Conservation (phyloP, 2,329 filamentous ascomycete species). For the Trichophyton mentagrophytes region DNA sequence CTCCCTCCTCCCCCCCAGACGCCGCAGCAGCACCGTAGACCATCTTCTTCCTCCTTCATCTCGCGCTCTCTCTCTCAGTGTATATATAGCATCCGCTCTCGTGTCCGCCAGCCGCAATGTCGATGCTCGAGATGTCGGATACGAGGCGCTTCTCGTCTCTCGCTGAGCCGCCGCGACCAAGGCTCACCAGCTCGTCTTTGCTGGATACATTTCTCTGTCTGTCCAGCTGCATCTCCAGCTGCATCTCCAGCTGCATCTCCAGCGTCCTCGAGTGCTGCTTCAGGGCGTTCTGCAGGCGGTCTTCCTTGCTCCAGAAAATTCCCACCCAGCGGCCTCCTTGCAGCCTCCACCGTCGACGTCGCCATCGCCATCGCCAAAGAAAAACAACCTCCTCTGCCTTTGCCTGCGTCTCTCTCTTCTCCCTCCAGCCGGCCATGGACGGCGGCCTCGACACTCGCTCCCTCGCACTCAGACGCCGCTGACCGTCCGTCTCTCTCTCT, state of each 20-base stretch:
- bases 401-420: background rate
- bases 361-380: too few relatives aligned
- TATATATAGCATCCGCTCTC: background rate
- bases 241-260: too few relatives aligned
- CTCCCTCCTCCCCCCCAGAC: background rate
- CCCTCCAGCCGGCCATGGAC: background rate
- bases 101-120: background rate
- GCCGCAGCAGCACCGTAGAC: background rate
- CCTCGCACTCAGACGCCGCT: background rate
- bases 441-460: conserved; percentile 1
- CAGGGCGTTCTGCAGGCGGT: too few relatives aligned
- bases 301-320: too few relatives aligned
- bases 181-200: background rate
- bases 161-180: background rate
- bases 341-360: too few relatives aligned
- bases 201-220: too few relatives aligned
- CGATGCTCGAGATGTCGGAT: background rate
- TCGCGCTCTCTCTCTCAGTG: background rate
- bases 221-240: too few relatives aligned
- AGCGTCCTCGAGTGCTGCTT: too few relatives aligned
- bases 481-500: background rate
- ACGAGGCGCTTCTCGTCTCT: background rate
- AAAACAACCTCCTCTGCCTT: background rate
- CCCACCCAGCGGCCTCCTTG: too few relatives aligned
- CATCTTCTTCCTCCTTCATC: background rate